Evolutionary conservation across 768 basidiomycete genomes (phyloP), one percentile per base, ranked within the genome.

Genomic region (Xerocomellus intermedius): DNA sequence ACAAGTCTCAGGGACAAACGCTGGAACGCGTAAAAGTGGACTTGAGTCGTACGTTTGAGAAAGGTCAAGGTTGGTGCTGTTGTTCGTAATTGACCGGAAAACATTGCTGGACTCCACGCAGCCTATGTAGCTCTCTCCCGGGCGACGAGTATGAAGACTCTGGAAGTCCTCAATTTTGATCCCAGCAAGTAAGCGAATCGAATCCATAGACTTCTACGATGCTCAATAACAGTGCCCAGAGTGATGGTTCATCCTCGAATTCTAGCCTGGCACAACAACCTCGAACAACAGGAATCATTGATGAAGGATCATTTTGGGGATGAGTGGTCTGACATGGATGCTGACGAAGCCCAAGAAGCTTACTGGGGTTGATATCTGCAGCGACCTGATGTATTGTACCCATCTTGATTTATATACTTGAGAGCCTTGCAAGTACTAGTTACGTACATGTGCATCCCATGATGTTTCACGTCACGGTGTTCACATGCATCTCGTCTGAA

Each of bases 1-100:
- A 94, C 73, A 95, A 95, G 66, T 87, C 87, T 5, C 94, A 96
- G 37, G 94, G 94, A 0, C 93, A 94, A 69, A 95, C 94, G 0
- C 73, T 96, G 42, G 83, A 91, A 48, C 78, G 91, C 46, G 91
- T 94, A 53, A 88, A 85, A 55, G 88, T 94, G 4, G 85, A 94
- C 64, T 78, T 95, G 26, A 68, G 74, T 55, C 78, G 80, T 39
- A 87, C 83, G 1, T 96, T 96, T 72, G 94, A 89, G 68, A 86
- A 82, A 54, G 88, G 88, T 5, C 85, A 91, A 83, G 87, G 87
- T 85, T 46, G 48, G 66, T 48, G 22, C 22, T 36, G 16, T 32
- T 32, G 7, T 41, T 52, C 30, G 8, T 21, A 28, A 37, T 32
- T 38, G 8, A 4, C 51, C 10, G 32, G 45, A 17, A 56, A 39